Evolutionary conservation across 345 rosid genomes (phyloP).

Genomic region (thale cress (Arabidopsis thaliana)): DNA sequence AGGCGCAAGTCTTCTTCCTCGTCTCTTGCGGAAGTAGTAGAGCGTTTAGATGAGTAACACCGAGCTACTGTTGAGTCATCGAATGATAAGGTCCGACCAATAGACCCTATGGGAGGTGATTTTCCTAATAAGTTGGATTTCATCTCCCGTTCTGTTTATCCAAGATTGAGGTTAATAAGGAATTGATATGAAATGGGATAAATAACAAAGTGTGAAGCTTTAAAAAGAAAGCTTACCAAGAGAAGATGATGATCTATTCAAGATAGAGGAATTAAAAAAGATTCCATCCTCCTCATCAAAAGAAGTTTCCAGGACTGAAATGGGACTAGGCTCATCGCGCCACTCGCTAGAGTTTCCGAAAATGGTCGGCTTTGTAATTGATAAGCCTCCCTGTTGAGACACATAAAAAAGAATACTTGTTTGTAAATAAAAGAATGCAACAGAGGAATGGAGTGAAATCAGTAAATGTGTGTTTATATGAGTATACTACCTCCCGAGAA

Average conservation of each 20-base stretch:
- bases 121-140: conserved; percentile 58
- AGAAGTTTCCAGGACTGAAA: conserved; percentile 62
- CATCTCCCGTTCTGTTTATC: conserved; percentile 46
- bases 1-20: conserved; percentile 71
- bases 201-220: not conserved
- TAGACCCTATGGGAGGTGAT: conserved; percentile 44
- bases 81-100: conserved; percentile 38
- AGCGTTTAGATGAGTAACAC: conserved; percentile 52
- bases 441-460: not conserved
- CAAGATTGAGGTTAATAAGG: conserved; percentile 7
- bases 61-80: conserved; percentile 37
- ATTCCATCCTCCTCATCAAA: conserved; percentile 61
- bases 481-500: conserved; percentile 35
- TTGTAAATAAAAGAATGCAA: conserved; percentile 1
- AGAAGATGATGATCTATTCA: conserved; percentile 38
- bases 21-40: conserved; percentile 45
- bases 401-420: not conserved
- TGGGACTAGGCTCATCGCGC: conserved; percentile 69
- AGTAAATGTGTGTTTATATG: conserved; percentile 18
- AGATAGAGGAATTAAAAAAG: conserved; percentile 47
- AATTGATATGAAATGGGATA: not conserved
- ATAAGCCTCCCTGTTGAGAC: conserved; percentile 44
- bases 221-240: conserved; percentile 47
- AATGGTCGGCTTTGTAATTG: conserved; percentile 43
- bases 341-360: conserved; percentile 49